Evolutionary conservation across 2,329 filamentous ascomycete species (phyloP).

Genomic region (Paecilomyces variotii): DNA sequence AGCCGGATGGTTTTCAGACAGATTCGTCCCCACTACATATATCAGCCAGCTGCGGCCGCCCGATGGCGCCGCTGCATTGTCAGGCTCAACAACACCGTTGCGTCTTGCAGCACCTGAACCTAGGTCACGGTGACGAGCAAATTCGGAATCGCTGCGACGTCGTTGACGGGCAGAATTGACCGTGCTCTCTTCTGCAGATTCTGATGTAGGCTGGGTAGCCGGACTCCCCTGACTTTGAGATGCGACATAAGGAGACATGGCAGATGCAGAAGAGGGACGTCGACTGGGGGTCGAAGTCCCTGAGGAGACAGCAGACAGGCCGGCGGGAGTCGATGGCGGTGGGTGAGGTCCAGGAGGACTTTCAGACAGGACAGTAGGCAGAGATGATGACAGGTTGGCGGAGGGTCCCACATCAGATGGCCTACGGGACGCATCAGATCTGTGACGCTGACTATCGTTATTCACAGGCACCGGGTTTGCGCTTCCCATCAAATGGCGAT

Average conservation of each 20-base stretch:
- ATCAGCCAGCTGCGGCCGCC: conserved; percentile 62
- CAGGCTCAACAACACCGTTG: conserved; percentile 57
- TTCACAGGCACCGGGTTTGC: conserved; percentile 41
- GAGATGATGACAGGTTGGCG: conserved; percentile 23
- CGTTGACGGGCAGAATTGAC: conserved; percentile 42
- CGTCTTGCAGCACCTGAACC: conserved; percentile 55
- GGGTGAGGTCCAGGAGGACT: conserved; percentile 52
- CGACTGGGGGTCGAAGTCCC: conserved; percentile 43
- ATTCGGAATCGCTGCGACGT: conserved; percentile 53
- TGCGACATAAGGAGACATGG: conserved; percentile 27
- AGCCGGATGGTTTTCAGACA: conserved; percentile 62
- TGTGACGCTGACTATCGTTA: conserved; percentile 46
- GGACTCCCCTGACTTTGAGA: conserved; percentile 34
- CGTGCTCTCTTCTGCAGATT: conserved; percentile 36
- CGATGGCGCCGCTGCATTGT: conserved; percentile 37
- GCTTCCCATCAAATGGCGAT: conserved; percentile 48
- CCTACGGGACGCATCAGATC: conserved; percentile 23
- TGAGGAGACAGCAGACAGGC: conserved; percentile 47
- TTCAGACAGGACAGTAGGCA: conserved; percentile 43
- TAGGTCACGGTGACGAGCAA: conserved; percentile 46
- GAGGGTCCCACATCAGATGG: conserved; percentile 23
- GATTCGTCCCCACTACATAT: conserved; percentile 62
- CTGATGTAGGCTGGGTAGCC: conserved; percentile 25
- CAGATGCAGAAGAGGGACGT: conserved; percentile 41
- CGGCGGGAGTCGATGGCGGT: conserved; percentile 56